Evolutionary conservation across 73 alveolate genomes (phyloP), one percentile per base, ranked within the genome.

Genomic region (Paramecium caudatum): DNA sequence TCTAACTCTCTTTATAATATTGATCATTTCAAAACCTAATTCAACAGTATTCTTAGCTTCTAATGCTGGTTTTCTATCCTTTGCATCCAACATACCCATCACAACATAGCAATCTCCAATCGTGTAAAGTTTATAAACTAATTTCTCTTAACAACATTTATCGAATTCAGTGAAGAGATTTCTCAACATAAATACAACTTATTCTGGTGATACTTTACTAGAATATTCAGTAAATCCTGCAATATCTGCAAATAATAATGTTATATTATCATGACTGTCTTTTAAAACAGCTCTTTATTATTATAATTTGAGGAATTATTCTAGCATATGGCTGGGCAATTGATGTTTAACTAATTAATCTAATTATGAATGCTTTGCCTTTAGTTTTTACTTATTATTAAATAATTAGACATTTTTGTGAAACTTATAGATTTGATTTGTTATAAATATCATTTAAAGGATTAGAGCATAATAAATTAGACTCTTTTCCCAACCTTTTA

Each of bases 81-180:
- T 47, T 0, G 81, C 85, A 55, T 82, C 81, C 7, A 82, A 43
- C 49, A 82, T 62, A 1, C 91, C 91, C 91, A 82, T 82, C 1
- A 82, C 91, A 0, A 82, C 91, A 55, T 82, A 82, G 30, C 91
- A 82, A 49, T 82, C 86, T n/a, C 92, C 86, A 10, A 83, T 83
- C 0, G 92, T 83, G 49, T 83, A 83, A 2, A 83, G 21, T 39
- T 83, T 83, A 36, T 55, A 83, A 12, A 48, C 82, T 47, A 45
- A 32, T 30, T 83, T 82, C 13, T 48, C 84, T 34, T 61, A 83
- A 19, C 92, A 83, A 15, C 50, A 47, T 23, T 83, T 47, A 37
- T 83, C 92, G 46, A 83, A 61, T 34, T 83, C 82, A 9, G 84
- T 83, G 21, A 61, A 83, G 13, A 83, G 32, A 7, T 83, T 70